These are phyloP conservation scores for Cryptococcus depauperatus DNA, from an alignment of 1,284 basidiomycete genomes.

Conservation along the genomic window DNA sequence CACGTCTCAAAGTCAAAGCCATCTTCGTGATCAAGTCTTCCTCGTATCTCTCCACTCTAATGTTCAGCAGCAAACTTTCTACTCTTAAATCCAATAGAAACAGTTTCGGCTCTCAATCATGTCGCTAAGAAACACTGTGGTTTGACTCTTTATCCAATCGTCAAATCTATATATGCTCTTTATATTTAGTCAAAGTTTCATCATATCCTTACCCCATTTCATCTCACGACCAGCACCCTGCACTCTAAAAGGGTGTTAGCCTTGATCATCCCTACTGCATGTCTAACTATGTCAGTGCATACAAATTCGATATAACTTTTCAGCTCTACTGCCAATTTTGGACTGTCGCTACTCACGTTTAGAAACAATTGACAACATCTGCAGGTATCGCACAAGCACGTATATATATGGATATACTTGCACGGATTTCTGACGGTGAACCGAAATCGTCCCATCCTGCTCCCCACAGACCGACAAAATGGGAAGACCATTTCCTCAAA, in stretches of 20 bases:
- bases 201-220: slow-evolving; percentile 4
- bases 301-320: slow-evolving; percentile 11
- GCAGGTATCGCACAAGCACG: slow-evolving; percentile 12
- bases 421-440: slow-evolving; percentile 29
- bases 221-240: slow-evolving; percentile 14
- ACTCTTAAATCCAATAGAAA: slow-evolving; percentile 8
- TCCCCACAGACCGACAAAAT: slow-evolving; percentile 25
- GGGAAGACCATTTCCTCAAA: slow-evolving; percentile 31
- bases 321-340: slow-evolving; percentile 22
- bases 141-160: slow-evolving; percentile 29
- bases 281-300: slow-evolving; percentile 26
- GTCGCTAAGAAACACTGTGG: slow-evolving; percentile 19
- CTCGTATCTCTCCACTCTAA: slow-evolving; percentile 8
- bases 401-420: slow-evolving; percentile 26
- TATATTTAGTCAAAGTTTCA: slow-evolving; percentile 23
- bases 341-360: slow-evolving; percentile 9
- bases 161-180: slow-evolving; percentile 22
- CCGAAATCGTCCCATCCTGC: slow-evolving; percentile 8
- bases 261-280: slow-evolving; percentile 24
- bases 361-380: slow-evolving; percentile 6
- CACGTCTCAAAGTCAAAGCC: too few relatives aligned
- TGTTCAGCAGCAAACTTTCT: slow-evolving; percentile 11
- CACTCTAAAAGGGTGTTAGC: slow-evolving; percentile 20
- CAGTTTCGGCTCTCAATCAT: slow-evolving; percentile 16
- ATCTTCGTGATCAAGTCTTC: slow-evolving; percentile 23